Evolutionary conservation across 176 grass and related monocot species (phyloP), one percentile per base, ranked within the genome.

Genomic region (Pontederia paniculata): DNA sequence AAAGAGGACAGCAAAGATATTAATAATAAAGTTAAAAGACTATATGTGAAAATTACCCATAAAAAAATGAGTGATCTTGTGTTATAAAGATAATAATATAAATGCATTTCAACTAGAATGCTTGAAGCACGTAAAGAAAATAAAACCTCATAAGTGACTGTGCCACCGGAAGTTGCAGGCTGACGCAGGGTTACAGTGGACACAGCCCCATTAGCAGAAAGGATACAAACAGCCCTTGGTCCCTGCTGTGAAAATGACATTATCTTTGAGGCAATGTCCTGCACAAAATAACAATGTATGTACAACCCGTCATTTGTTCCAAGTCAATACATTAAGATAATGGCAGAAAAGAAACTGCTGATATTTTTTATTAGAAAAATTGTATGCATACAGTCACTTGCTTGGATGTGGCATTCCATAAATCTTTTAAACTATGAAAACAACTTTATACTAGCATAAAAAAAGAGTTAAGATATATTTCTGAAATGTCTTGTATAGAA

Each of bases 251-350:
- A 51, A 65, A 78, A 74, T 44, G 70, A 47, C 65, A 70, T 78
- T 53, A 83, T 57, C 67, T 74, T 83, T 50, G 70, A 54, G 28
- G 46, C 61, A 60, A 78, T 56, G 43, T 83, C 80, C 80, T 83
- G 59, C 42, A 61, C 45, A 10, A 68, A 28, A 52, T 25, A 48
- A 70, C 16, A 58, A 23, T 59, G 5, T 62, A 47, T 23, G 17
- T 42, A 56, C 18, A 31, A 21, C 18, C 14, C 71, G 45, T 66
- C 48, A 51, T 9, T 42, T 48, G 43, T 5, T 54, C 16, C 48
- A 48, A 55, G 17, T 17, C 58, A 44, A 63, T 45, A 56, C 9
- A 69, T 11, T 2, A 65, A 58, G 23, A 53, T 4, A 55, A 23
- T 1, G 64, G 15, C 4, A 37, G 12, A 16, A 3, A 42, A 65